Evolutionary conservation across 768 basidiomycete genomes (phyloP), one percentile per base, ranked within the genome.

Genomic region (Hortiboletus flavorubellus): DNA sequence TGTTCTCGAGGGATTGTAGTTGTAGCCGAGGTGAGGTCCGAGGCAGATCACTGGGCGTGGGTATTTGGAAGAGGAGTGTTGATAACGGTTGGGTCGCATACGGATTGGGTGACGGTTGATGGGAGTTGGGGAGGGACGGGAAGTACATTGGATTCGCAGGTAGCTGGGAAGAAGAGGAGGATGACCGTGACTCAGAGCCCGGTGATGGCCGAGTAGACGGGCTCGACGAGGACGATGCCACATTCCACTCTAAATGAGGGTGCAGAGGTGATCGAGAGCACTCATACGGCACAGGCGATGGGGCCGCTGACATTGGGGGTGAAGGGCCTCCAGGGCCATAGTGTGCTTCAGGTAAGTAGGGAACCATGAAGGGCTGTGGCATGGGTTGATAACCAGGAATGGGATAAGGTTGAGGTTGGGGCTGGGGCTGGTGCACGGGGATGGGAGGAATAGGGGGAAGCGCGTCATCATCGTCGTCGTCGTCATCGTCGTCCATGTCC

Each of bases 291-390:
- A 69, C 69, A 10, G 81, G 80, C 2, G 83, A 81, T 8, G 77
- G 68, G 6, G 79, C 78, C 15, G 76, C 75, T 0, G 83, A 83
- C 34, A 81, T 54, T 0, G 81, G 81, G 2, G 83, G 81, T 0
- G 80, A 78, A n/a, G 81, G 79, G 0, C 78, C 79, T 11, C 60
- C 65, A n/a, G 73, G 59, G 30, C 73, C 73, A 53, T 58, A 61
- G n/a, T 37, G 50, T 43, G 51, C 51, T 46, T 75, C 75, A 4
- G 54, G 59, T 3, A 48, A 51, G 63, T 46, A 68, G n/a, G 41
- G 73, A 58, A 33, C 56, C 67, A 59, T 49, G 56, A 57, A 59
- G 60, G 55, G 57, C 41, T 58, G 56, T 39, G 55, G 63, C 66
- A 58, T 49, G 54, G 54, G 23, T 11, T 61, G 51, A 37, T 46